Conservation (phyloP, 495 filamentous ascomycete genomes). For the Tuber borchii region DNA sequence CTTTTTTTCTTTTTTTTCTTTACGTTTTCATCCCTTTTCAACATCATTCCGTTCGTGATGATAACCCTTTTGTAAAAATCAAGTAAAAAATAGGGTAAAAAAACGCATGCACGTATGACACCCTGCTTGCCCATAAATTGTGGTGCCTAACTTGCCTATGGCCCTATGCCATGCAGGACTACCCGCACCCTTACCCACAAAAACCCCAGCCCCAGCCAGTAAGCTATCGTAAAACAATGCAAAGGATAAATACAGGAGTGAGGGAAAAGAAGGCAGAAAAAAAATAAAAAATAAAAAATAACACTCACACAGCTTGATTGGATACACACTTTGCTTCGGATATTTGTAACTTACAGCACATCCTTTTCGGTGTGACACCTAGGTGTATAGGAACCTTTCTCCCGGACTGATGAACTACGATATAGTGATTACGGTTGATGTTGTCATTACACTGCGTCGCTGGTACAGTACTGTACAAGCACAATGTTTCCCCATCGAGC, state of each 20-base stretch:
- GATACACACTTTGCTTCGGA: not conserved
- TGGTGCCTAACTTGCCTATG: not conserved
- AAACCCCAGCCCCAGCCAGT: not conserved
- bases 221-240: not conserved
- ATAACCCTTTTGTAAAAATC: not conserved
- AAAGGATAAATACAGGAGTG: not conserved
- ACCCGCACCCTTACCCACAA: constrained; percentile 3
- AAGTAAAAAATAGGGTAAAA: not conserved
- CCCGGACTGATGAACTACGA: not conserved
- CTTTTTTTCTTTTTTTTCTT: not conserved
- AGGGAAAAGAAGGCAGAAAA: not conserved
- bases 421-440: not conserved
- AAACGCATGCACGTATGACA: not conserved
- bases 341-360: not conserved
- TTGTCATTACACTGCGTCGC: not conserved
- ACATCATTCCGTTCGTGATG: not conserved
- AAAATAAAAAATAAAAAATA: not conserved
- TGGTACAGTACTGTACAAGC: no score
- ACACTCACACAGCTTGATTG: not conserved
- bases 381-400: not conserved
- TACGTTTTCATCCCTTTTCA: no score
- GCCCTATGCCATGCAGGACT: not conserved
- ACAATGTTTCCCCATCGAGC: no score
- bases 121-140: not conserved
- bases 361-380: not conserved